Evolutionary conservation across 768 basidiomycete species (phyloP).

Genomic region (Amanita thiersii): DNA sequence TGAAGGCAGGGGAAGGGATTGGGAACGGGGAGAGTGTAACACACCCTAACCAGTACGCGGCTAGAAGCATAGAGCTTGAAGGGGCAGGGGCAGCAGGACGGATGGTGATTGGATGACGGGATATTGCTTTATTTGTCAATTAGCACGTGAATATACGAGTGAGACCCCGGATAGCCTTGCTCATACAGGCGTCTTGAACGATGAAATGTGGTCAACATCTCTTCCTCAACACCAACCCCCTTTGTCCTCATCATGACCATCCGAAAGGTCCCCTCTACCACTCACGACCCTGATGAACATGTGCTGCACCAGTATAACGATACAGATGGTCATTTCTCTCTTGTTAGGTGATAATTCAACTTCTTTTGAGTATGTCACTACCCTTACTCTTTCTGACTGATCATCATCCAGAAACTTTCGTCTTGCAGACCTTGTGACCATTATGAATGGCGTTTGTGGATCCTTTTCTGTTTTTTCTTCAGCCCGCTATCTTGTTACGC

Average conservation of each 20-base stretch:
- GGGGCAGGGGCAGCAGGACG: conserved; percentile 30
- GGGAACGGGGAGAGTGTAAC: conserved; percentile 82
- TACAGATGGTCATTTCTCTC: conserved; percentile 92
- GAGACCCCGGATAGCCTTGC: not conserved
- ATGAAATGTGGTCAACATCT: not conserved
- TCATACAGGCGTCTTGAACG: not conserved
- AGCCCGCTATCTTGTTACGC: conserved; percentile 77
- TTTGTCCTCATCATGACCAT: not conserved
- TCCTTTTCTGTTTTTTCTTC: conserved; percentile 92
- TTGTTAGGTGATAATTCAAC: conserved; percentile 68
- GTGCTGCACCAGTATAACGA: conserved; percentile 73
- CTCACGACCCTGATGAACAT: not conserved
- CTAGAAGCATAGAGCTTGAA: conserved; percentile 63
- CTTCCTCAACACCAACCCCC: not conserved
- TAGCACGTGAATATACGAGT: not conserved
- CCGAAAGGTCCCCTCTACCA: not conserved
- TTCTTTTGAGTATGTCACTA: conserved; percentile 1
- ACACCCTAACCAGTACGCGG: conserved; percentile 89
- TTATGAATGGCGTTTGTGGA: conserved; percentile 99
- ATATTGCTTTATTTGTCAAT: too few relatives aligned
- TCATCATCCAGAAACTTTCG: conserved; percentile 81
- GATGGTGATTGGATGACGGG: not conserved
- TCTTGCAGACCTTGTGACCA: conserved; percentile 94
- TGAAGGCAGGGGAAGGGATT: conserved; percentile 86
- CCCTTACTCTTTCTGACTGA: not conserved